Percentiles rank a stretch among this genome's conserved stretches.
Evolutionary conservation across 2,329 filamentous ascomycete genomes (phyloP).

Genomic region (Mollisiaceae sp.): DNA sequence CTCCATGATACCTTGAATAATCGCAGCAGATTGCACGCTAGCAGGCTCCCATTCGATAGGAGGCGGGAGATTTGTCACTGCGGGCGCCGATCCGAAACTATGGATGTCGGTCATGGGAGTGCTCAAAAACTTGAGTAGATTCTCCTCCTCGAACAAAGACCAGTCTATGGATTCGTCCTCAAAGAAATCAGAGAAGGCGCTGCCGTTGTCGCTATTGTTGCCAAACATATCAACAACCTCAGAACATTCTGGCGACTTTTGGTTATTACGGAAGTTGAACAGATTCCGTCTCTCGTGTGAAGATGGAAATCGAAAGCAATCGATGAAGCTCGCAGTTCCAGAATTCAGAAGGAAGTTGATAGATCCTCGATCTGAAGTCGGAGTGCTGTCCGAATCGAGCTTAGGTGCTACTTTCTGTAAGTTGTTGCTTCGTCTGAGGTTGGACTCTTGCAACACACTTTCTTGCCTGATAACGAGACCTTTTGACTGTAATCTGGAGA

Average conservation of each 20-base stretch:
- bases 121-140: conserved; percentile 31
- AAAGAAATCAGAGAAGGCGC: conserved; percentile 28
- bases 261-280: conserved; percentile 44
- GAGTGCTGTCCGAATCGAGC: conserved; percentile 36
- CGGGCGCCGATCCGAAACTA: conserved; percentile 16
- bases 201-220: conserved; percentile 27
- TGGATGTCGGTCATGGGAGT: conserved; percentile 25
- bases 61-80: conserved; percentile 11
- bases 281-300: conserved; percentile 45
- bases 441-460: conserved; percentile 16
- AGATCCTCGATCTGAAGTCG: conserved; percentile 49
- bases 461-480: conserved; percentile 22
- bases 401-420: conserved; percentile 13
- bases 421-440: neutral
- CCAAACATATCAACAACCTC: conserved; percentile 29
- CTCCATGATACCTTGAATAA: conserved; percentile 48
- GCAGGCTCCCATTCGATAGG: conserved; percentile 44
- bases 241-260: conserved; percentile 34
- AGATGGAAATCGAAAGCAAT: conserved; percentile 50
- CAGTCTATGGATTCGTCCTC: conserved; percentile 31
- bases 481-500: conserved; percentile 29
- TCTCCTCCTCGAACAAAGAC: conserved; percentile 32
- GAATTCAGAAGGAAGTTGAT: conserved; percentile 53
- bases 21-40: conserved; percentile 45
- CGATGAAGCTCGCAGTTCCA: conserved; percentile 52